phyloP scores from a whole-genome alignment of 257 asterid species.

The Knoxia roxburghii region DNA sequence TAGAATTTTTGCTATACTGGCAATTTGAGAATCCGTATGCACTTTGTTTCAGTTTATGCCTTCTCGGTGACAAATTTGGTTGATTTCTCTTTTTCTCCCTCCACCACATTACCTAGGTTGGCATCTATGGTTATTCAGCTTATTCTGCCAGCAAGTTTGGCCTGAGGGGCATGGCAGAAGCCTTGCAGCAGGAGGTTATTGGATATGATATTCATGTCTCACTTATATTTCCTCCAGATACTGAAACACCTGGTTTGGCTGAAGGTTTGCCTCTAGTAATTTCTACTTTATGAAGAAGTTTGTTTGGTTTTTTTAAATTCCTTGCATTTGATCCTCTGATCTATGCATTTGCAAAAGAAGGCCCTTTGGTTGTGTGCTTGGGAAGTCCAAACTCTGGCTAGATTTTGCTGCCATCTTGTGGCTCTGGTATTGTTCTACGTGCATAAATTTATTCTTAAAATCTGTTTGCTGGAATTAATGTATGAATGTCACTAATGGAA shows the following conservation, averaged over 20 bases:
- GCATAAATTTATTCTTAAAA: not conserved
- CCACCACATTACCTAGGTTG: constrained; percentile 53
- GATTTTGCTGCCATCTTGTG: not conserved
- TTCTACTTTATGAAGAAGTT: not conserved
- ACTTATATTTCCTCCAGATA: constrained; percentile 91
- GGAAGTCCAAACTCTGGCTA: not conserved
- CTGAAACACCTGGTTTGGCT: constrained; percentile 88
- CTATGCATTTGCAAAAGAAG: not conserved
- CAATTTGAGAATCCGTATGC: not conserved
- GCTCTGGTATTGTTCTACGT: not conserved
- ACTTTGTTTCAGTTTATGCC: not conserved
- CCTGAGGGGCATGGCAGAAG: constrained; percentile 94
- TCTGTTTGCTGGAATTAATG: not conserved
- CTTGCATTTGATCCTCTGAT: too few relatives aligned
- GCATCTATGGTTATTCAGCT: constrained; percentile 92
- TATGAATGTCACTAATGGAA: not conserved
- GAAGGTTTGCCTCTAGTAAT: constrained; percentile 49
- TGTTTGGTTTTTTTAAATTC: not conserved
- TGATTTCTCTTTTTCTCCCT: too few relatives aligned
- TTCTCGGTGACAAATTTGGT: constrained; percentile 2
- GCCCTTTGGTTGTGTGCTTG: not conserved
- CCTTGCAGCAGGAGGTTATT: constrained; percentile 85
- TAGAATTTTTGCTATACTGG: not conserved
- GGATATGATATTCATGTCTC: constrained; percentile 81
- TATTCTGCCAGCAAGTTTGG: constrained; percentile 95